Conservation (phyloP, 2,329 filamentous ascomycete species). For the Fusarium sterilihyphosum region DNA sequence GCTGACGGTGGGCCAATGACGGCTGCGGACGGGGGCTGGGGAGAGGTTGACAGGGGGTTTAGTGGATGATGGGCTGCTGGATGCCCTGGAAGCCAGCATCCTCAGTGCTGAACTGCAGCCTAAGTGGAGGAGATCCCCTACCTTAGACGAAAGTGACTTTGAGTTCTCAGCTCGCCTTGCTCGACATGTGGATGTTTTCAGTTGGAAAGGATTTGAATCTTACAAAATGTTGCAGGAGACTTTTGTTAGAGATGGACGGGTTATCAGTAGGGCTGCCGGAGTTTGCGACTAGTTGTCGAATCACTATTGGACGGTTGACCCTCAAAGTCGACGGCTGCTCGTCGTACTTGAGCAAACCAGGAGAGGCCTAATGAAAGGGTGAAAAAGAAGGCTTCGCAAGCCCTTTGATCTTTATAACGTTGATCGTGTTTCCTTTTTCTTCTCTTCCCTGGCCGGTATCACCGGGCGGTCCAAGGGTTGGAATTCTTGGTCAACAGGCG, state of each 20-base stretch:
- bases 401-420: slow-evolving; percentile 17
- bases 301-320: slow-evolving; percentile 4
- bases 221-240: not conserved
- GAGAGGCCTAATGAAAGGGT: slow-evolving; percentile 1
- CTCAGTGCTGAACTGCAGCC: slow-evolving; percentile 12
- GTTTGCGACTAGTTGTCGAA: slow-evolving; percentile 19
- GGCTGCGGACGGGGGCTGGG: slow-evolving; percentile 13
- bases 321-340: not conserved
- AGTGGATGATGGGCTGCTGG: slow-evolving; percentile 27
- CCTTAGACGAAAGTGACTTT: not conserved
- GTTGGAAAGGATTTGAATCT: not conserved
- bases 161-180: slow-evolving; percentile 16
- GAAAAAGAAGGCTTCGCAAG: not conserved
- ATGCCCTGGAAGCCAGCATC: slow-evolving; percentile 39
- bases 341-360: not conserved
- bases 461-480: slow-evolving; percentile 21
- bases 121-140: slow-evolving; percentile 2
- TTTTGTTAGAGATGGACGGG: not conserved
- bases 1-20: slow-evolving; percentile 33
- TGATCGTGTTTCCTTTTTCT: slow-evolving; percentile 5
- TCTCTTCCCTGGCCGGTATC: slow-evolving; percentile 7
- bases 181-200: not conserved
- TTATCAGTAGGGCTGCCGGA: not conserved
- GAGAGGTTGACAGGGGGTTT: slow-evolving; percentile 17
- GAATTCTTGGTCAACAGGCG: slow-evolving; percentile 27